Evolutionary conservation across 768 basidiomycete genomes (phyloP).

Genomic region (Hygrophorus pudorinus): DNA sequence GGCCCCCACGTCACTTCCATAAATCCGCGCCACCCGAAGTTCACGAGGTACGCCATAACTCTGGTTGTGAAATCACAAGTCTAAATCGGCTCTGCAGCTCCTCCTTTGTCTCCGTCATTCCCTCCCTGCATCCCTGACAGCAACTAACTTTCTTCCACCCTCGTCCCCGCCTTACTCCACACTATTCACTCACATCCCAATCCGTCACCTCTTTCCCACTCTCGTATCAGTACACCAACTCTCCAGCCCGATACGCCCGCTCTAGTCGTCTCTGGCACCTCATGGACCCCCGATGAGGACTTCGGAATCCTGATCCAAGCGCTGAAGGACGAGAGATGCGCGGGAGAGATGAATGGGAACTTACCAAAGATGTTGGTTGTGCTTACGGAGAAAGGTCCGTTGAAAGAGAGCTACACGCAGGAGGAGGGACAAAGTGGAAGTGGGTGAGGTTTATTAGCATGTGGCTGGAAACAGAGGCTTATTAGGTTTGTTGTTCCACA

Average conservation of each 20-base stretch:
- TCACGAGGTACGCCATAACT: conserved; percentile 74
- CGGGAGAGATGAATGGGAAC: conserved; percentile 18
- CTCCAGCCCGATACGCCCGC: conserved; percentile 78
- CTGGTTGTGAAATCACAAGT: too few species aligned
- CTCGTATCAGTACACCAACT: too few species aligned
- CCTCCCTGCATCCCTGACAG: conserved; percentile 23
- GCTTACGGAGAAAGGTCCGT: conserved; percentile 86
- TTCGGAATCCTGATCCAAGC: conserved; percentile 81
- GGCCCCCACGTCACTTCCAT: conserved; percentile 82
- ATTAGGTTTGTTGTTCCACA: conserved; percentile 42
- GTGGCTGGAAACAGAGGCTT: conserved; percentile 75
- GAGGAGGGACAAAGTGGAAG: conserved; percentile 7
- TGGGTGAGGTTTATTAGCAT: too few species aligned
- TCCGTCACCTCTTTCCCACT: too few species aligned
- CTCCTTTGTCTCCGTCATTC: conserved; percentile 37
- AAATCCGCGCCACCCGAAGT: conserved; percentile 57
- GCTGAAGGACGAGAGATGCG: conserved; percentile 61
- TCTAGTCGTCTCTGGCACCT: conserved; percentile 83
- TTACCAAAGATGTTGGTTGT: conserved; percentile 76
- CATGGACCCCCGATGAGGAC: conserved; percentile 97
- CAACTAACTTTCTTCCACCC: too few species aligned
- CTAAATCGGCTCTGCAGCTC: conserved; percentile 27
- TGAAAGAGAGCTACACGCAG: too few species aligned
- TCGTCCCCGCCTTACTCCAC: conserved; percentile 49
- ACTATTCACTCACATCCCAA: conserved; percentile 48